Evolutionary conservation across 2,329 filamentous ascomycete genomes (phyloP), one percentile per base, ranked within the genome.

Genomic region (Nannizzia gypsea): DNA sequence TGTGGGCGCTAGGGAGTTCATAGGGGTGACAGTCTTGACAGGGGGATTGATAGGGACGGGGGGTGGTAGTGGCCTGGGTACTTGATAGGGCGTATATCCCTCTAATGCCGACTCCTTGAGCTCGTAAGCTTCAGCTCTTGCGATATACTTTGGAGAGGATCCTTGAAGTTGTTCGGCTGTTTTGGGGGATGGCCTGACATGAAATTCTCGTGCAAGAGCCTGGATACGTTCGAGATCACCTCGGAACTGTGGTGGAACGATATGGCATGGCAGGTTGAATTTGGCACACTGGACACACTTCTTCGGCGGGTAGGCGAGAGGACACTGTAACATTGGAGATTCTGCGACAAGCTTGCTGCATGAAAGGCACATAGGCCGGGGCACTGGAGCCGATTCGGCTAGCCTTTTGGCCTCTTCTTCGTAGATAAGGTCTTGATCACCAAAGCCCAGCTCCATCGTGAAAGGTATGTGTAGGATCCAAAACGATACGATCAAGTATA

Each of bases 361-460:
- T 34, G 24, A 13, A 17, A 54, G 28, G 6, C 50, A 54, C 50
- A 54, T 54, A 34, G 50, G 26, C 8, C 50, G 50, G 2, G 50
- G 50, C 11, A 54, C 50, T 9, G 50, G 50, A 20, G 50, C 50
- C 3, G 50, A 31, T 17, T 20, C 26, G 3, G 50, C 50, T 34
- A 54, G 50, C n/a, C 50, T 54, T 17, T 13, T 17, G 34, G 50
- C 50, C 15, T 54, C 50, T 15, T 34, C 50, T 34, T 54, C 50
- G 6, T 54, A 54, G 50, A 54, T 20, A 54, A 54, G 50, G 34
- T 54, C 50, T 24, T 54, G 50, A 20, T 54, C 50, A 22, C 50
- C 50, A 11, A 31, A 54, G 24, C 50, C 50, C 8, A 54, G 15
- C n/a, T 54, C 50, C 50, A 54, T 54, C n/a, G 11, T 34, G 20